These are phyloP conservation scores for Solanum habrochaites DNA, from an alignment of 257 asterid species.

Conservation along the genomic window DNA sequence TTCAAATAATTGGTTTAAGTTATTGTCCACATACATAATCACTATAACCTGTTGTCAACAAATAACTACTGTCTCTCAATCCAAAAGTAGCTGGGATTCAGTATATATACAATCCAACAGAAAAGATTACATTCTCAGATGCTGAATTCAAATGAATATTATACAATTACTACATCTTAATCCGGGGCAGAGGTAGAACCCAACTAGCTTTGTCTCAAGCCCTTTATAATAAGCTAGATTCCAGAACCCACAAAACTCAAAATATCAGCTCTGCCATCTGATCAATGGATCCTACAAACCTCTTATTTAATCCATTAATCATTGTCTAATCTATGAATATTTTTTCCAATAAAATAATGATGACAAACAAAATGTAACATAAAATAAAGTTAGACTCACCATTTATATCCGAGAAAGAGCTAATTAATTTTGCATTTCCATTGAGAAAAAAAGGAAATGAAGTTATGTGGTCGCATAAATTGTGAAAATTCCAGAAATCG, in stretches of 20 bases:
- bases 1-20: not conserved
- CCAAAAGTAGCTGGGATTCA: not conserved
- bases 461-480: not conserved
- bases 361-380: not conserved
- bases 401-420: not conserved
- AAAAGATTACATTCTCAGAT: not conserved
- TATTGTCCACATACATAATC: not conserved
- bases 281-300: not conserved
- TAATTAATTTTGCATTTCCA: not conserved
- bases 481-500: not conserved
- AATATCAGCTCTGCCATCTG: not conserved
- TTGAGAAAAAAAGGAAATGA: not conserved
- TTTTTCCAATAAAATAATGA: not conserved
- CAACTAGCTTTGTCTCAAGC: not conserved
- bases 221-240: not conserved
- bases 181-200: not conserved
- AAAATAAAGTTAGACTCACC: not conserved
- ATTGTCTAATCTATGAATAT: not conserved
- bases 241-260: not conserved
- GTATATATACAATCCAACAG: not conserved
- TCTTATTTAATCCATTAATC: not conserved
- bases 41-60: not conserved
- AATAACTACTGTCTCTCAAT: not conserved
- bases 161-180: not conserved
- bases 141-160: not conserved